Base-by-base conservation (phyloP, 2,329 filamentous ascomycete genomes). In the Reticulascus tulasneorum region DNA sequence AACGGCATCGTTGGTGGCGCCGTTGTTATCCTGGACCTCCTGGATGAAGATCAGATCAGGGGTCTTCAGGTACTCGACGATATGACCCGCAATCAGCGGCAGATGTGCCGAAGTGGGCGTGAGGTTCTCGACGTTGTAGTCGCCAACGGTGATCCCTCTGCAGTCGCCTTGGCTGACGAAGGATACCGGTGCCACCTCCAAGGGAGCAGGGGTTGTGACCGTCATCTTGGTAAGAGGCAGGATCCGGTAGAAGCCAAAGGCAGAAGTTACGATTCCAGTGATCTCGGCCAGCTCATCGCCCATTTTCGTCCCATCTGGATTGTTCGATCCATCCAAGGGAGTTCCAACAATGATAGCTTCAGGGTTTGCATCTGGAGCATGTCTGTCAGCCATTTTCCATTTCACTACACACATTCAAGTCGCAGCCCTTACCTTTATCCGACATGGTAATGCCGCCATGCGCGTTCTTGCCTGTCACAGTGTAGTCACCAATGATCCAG, bases 101-200 rank as follows among this genome's bases (percentile, higher is more conserved):
- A 85, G 62, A 45, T 79, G 73, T 2, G 65, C 46, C 0, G 75
- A 76, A 22, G 62, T 66, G 0, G 81, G 75, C 7, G 67, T 61
- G 12, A 86, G 66, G 57, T 86, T 86, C 56, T 85, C 79, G 21
- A 84, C 71, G 55, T 86, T 86, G 67, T 86, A 86, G 42, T 73
- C 70, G 32, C 74, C 80, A 17, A 85, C 56, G 2, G 80, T 84
- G 40, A 86, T 59, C 26, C 73, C 77, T 3, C 64, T 63, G 60
- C 83, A 86, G 38, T 63, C 64, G 2, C 74, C 73, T 18, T 60
- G 64, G 47, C 77, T 77, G 18, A 57, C 54, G 23, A 86, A 68
- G 13, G 63, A 66, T 5, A 74, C 73, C 1, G 75, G 56, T 1
- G 69, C 63, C 9, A 73, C 68, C 8, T 75, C 53, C 7, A 59